Evolutionary conservation across 139 green algal species (phyloP).

Genomic region (Coelastrella sp.): DNA sequence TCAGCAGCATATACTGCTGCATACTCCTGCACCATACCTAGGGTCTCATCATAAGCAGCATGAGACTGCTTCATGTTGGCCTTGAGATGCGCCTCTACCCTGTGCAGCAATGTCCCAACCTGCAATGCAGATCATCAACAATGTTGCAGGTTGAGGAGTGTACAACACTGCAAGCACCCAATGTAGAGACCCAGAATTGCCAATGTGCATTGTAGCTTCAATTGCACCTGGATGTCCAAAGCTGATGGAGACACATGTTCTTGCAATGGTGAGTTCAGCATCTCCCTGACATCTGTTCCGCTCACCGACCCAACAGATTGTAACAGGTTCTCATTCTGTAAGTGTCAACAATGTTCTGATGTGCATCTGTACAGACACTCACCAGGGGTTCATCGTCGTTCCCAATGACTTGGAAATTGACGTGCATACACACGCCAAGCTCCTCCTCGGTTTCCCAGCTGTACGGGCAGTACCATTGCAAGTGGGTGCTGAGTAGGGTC

Average conservation of each 20-base stretch:
- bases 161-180: not conserved
- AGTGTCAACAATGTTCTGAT: too few species aligned
- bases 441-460: constrained; percentile 58
- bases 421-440: constrained; percentile 58
- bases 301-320: too few species aligned
- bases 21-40: constrained; percentile 6
- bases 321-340: too few species aligned
- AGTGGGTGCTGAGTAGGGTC: constrained; percentile 37
- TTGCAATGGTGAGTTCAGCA: too few species aligned
- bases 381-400: constrained; percentile 1
- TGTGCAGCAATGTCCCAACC: constrained; percentile 22
- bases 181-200: too few species aligned
- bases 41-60: constrained; percentile 23
- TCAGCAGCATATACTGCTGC: not conserved
- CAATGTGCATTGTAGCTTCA: too few species aligned
- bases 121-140: not conserved
- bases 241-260: too few species aligned
- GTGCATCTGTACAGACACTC: not conserved
- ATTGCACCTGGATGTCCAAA: too few species aligned
- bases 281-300: too few species aligned
- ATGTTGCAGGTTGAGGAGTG: not conserved
- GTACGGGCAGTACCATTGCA: constrained; percentile 51
- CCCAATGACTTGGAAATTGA: constrained; percentile 54
- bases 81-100: constrained; percentile 13
- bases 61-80: constrained; percentile 37